Conservation (phyloP, 2,329 filamentous ascomycete genomes). For the Trichoderma citrinoviride region DNA sequence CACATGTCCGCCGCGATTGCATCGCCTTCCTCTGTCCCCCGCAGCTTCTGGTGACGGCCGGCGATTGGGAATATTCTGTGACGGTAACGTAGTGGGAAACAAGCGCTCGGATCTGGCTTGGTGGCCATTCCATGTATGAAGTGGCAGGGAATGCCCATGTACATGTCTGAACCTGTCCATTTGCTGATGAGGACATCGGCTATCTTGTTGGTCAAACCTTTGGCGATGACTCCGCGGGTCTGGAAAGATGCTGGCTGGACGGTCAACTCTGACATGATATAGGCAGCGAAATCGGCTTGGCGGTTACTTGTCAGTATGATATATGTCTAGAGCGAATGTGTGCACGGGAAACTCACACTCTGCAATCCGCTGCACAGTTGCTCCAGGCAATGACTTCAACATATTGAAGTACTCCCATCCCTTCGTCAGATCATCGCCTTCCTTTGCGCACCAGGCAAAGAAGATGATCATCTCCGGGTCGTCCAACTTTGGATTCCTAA, state of each 20-base stretch:
- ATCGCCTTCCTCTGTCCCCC: not conserved
- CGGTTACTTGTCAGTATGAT: not conserved
- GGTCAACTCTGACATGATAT: not conserved
- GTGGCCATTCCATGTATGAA: not conserved
- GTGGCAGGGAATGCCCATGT: not conserved
- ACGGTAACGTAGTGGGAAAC: slow-evolving; percentile 1
- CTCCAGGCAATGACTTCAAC: not conserved
- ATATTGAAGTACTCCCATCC: not conserved
- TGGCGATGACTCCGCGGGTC: not conserved
- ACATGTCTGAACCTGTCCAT: not conserved
- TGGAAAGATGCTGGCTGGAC: not conserved
- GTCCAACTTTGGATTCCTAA: not conserved
- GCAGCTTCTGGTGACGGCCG: not conserved
- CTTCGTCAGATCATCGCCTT: not conserved
- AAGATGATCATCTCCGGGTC: not conserved
- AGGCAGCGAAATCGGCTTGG: not conserved
- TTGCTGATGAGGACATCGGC: not conserved
- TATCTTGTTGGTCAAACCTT: not conserved
- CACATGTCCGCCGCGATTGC: not conserved
- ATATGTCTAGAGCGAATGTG: too few species aligned
- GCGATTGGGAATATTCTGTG: not conserved
- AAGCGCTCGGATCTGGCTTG: not conserved
- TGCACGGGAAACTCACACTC: not conserved
- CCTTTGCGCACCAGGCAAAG: slow-evolving; percentile 5
- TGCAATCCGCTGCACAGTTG: not conserved